Base-by-base conservation (phyloP, 106 monocot species). In the Amphibolis antarctica region DNA sequence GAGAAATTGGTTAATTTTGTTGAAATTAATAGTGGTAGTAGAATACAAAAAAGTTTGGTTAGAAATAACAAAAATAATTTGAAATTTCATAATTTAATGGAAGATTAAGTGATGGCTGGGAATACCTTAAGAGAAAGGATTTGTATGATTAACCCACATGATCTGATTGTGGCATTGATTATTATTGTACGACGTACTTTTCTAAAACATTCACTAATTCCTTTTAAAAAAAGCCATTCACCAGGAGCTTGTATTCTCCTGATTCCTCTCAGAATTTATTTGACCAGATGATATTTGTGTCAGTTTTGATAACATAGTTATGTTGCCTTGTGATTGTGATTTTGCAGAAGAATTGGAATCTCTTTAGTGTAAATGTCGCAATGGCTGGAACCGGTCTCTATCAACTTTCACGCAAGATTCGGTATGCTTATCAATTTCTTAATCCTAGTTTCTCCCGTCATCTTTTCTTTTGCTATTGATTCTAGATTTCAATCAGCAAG, bases 331-430 rank as follows among this genome's bases (percentile, higher is more conserved):
- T 42, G 23, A 51, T 65, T 65, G 17, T 24, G 47, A 48, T 42
- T 47, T 75, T 82, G 66, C 75, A 89, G 89, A 89, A 76, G 57
- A 89, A 89, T 52, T 85, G 80, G 85, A 89, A 89, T 61, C 85
- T 89, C 42, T 80, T 80, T 27, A 80, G 89, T 59, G 85, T 89
- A 6, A 89, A 78, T 71, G 72, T 82, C 50, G 82, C 80, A 58
- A 89, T 85, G 89, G 77, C 82, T 64, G 74, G 75, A 22, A 89
- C 80, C 4, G 85, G 89, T 24, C 18, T 85, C 36, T 89, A 82
- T 70, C 85, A 89, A 64, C 89, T 89, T 64, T n/a, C 63, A 30
- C 77, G 85, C 27, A 89, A 89, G 74, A 80, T 89, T 48, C 44
- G 69, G 81, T 88, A 78, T 5, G 46, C n/a, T n/a, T 44, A 56